Percentiles rank a stretch among this genome's conserved stretches.
phyloP scores from a whole-genome alignment of 371 early-diverging fungal species.

The Mucor sp. region DNA sequence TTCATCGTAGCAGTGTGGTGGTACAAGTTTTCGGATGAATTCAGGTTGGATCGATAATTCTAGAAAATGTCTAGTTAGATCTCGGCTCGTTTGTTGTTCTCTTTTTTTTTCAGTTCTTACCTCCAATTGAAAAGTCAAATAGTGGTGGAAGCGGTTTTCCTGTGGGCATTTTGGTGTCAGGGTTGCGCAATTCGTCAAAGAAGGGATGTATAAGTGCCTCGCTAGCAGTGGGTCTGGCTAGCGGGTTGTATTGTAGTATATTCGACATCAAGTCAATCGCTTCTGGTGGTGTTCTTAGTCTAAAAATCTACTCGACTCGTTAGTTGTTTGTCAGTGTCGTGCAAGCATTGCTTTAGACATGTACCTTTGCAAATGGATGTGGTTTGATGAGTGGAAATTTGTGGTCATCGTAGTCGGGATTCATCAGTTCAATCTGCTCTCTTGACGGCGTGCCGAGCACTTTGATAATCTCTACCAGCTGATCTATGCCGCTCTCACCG shows the following conservation, averaged over 20 bases:
- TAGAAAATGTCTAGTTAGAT: conserved; percentile 4
- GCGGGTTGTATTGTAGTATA: conserved; percentile 96
- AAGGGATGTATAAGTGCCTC: conserved; percentile 96
- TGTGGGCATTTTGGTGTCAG: conserved; percentile 81
- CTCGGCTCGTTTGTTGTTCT: too few species aligned
- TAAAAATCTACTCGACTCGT: conserved; percentile 14
- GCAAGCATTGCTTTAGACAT: background rate
- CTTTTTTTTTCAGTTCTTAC: conserved; percentile 36
- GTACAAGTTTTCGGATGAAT: conserved; percentile 61
- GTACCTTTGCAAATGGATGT: conserved; percentile 77
- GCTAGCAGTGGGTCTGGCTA: conserved; percentile 85
- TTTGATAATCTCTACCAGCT: conserved; percentile 98
- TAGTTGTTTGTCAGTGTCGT: background rate
- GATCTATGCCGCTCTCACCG: conserved; percentile 98
- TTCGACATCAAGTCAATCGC: conserved; percentile 87
- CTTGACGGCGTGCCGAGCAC: conserved; percentile 95
- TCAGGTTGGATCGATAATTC: conserved; percentile 55
- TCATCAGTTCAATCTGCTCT: conserved; percentile 93
- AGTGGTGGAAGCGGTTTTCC: conserved; percentile 86
- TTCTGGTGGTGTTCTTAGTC: conserved; percentile 68
- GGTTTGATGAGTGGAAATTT: conserved; percentile 95
- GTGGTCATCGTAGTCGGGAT: conserved; percentile 92
- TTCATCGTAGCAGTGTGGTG: conserved; percentile 60
- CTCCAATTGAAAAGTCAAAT: conserved; percentile 89
- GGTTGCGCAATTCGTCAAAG: conserved; percentile 94